Percentiles rank a stretch among this genome's conserved stretches.
Conservation (phyloP, 352 stramenopile species). For the Phytophthora citrophthora region DNA sequence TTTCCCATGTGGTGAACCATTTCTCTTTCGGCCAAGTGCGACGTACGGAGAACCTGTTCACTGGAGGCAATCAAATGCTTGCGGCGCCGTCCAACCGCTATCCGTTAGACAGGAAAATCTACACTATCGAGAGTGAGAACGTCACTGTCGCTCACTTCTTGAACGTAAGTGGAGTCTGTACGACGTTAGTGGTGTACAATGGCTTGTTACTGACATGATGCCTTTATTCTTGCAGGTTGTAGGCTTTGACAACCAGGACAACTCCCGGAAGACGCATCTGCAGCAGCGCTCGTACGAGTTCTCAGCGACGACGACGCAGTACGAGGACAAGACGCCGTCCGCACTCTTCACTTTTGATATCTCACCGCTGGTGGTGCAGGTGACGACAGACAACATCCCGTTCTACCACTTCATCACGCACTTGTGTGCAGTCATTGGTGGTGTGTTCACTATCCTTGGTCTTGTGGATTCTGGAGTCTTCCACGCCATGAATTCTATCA, state of each 20-base stretch:
- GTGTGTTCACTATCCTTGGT: conserved; percentile 86
- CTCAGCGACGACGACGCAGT: conserved; percentile 79
- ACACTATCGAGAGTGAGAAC: conserved; percentile 63
- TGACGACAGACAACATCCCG: conserved; percentile 70
- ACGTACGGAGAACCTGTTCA: conserved; percentile 62
- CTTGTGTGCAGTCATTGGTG: conserved; percentile 82
- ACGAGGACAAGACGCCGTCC: conserved; percentile 63
- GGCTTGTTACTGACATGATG: conserved; percentile 6
- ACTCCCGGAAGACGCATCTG: conserved; percentile 56
- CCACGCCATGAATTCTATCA: conserved; percentile 83
- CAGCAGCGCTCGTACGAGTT: conserved; percentile 81
- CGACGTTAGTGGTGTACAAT: conserved; percentile 1
- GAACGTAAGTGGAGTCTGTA: conserved; percentile 70
- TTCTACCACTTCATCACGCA: conserved; percentile 89
- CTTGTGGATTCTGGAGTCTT: conserved; percentile 85
- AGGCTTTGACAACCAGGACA: conserved; percentile 72
- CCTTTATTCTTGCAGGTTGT: conserved; percentile 54
- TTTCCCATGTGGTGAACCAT: conserved; percentile 78
- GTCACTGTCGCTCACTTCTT: conserved; percentile 85
- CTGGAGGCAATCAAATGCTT: conserved; percentile 46
- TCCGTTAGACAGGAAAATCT: conserved; percentile 65
- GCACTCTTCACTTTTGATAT: conserved; percentile 86
- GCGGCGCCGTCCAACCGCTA: conserved; percentile 62
- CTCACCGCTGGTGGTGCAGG: conserved; percentile 75
- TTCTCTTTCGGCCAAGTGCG: conserved; percentile 89